phyloP scores from a whole-genome alignment of 2,329 filamentous ascomycete genomes.

The Epichloe coenophiala region DNA sequence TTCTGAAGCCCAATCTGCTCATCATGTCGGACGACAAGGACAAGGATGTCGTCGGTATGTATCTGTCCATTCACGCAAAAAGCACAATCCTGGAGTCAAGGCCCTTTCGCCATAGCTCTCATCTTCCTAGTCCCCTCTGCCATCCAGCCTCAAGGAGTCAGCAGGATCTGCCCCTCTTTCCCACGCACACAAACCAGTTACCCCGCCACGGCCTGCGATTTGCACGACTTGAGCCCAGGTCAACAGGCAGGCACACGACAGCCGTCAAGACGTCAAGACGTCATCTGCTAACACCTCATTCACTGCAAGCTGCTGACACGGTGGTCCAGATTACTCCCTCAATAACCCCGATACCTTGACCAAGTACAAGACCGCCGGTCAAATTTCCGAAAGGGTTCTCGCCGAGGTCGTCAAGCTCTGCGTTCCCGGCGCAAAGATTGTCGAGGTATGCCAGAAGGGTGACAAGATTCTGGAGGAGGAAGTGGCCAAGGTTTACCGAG shows the following conservation, averaged over 20 bases:
- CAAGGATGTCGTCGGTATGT: slow-evolving; percentile 32
- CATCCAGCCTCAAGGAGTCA: background rate
- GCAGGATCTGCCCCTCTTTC: slow-evolving; percentile 13
- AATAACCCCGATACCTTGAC: slow-evolving; percentile 90
- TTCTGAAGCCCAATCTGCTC: slow-evolving; percentile 10
- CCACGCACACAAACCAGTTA: slow-evolving; percentile 7
- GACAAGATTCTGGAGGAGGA: slow-evolving; percentile 93
- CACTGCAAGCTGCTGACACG: background rate
- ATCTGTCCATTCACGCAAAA: background rate
- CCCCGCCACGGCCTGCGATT: slow-evolving; percentile 6
- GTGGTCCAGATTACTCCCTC: slow-evolving; percentile 62
- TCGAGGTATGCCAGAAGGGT: slow-evolving; percentile 88
- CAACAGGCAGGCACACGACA: slow-evolving; percentile 2
- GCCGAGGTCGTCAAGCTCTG: slow-evolving; percentile 65
- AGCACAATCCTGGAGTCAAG: background rate
- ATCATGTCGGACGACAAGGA: slow-evolving; percentile 34
- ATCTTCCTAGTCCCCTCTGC: background rate
- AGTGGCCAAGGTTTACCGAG: slow-evolving; percentile 90
- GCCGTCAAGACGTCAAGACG: background rate
- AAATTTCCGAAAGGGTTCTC: slow-evolving; percentile 92
- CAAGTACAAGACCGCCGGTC: slow-evolving; percentile 95
- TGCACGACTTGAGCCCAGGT: background rate
- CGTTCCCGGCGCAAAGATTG: slow-evolving; percentile 78
- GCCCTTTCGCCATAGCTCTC: background rate
- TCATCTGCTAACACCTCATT: background rate